Evolutionary conservation across 805 yeast genomes (phyloP).

Genomic region (Grigorovia humatica): DNA sequence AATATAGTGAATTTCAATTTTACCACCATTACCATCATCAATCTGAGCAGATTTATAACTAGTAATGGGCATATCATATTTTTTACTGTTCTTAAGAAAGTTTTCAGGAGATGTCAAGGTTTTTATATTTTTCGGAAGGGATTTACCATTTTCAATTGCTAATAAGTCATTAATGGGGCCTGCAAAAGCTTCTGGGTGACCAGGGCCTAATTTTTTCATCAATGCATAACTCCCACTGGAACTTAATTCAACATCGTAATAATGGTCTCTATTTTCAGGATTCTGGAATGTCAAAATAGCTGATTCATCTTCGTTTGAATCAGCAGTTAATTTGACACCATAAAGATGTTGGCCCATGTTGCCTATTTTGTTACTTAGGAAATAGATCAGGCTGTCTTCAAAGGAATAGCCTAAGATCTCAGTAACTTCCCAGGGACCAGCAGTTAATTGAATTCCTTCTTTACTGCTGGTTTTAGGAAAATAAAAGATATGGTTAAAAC

Average conservation of each 20-base stretch:
- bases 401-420: conserved; percentile 37
- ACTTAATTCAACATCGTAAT: conserved; percentile 43
- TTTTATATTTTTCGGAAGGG: conserved; percentile 7
- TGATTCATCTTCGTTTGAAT: conserved; percentile 2
- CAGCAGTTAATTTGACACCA: conserved; percentile 31
- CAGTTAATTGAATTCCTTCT: conserved; percentile 34
- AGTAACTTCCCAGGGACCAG: conserved; percentile 44
- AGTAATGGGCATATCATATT: conserved; percentile 39
- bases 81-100: conserved; percentile 14
- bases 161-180: conserved; percentile 15
- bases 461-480: conserved; percentile 37
- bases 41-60: conserved; percentile 31
- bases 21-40: conserved; percentile 26
- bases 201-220: conserved; percentile 20
- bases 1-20: conserved; percentile 37
- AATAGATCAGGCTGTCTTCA: conserved; percentile 40
- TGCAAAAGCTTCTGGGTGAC: conserved; percentile 16
- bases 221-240: conserved; percentile 41
- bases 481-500: conserved; percentile 56
- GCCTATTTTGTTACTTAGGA: conserved; percentile 39
- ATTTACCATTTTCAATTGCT: conserved; percentile 13
- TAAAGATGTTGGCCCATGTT: conserved; percentile 49
- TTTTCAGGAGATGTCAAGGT: conserved; percentile 11
- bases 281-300: conserved; percentile 13
- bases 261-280: conserved; percentile 13